Evolutionary conservation across 192 early-diverging fungal species (phyloP).

Genomic region (Obelidium mucronatum): DNA sequence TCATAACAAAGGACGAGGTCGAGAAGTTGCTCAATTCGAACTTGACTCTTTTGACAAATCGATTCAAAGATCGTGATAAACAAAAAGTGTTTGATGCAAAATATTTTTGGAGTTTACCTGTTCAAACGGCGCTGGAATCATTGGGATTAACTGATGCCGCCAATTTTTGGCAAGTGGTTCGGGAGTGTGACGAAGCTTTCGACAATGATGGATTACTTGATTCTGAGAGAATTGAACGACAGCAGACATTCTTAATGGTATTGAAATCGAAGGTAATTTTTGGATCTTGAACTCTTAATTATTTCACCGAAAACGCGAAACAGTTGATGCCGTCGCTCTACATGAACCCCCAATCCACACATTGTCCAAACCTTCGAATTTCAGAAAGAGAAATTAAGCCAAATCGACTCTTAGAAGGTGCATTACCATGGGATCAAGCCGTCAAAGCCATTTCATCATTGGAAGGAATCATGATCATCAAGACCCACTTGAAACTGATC

Average conservation of each 20-base stretch:
- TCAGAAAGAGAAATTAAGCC: neutral
- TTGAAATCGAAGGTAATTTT: neutral
- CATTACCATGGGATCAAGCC: neutral
- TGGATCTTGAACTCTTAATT: neutral
- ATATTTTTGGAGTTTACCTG: neutral
- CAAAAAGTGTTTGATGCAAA: neutral
- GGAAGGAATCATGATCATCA: neutral
- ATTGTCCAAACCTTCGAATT: neutral
- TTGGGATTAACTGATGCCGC: neutral
- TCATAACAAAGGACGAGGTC: neutral
- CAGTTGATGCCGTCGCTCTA: too few relatives aligned
- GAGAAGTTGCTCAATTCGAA: neutral
- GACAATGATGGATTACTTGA: neutral
- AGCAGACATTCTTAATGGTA: neutral
- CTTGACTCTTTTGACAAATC: neutral
- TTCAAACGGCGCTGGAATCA: neutral
- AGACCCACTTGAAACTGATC: neutral
- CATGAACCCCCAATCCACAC: neutral
- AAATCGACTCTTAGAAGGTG: neutral
- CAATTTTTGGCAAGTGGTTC: neutral
- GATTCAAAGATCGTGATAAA: neutral
- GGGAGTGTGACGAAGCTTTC: neutral
- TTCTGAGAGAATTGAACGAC: neutral
- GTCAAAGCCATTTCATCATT: neutral
- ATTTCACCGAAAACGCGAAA: neutral